These are phyloP conservation scores for Rachicladosporium sp. DNA, from an alignment of 2,329 filamentous ascomycete species.

Conservation along the genomic window DNA sequence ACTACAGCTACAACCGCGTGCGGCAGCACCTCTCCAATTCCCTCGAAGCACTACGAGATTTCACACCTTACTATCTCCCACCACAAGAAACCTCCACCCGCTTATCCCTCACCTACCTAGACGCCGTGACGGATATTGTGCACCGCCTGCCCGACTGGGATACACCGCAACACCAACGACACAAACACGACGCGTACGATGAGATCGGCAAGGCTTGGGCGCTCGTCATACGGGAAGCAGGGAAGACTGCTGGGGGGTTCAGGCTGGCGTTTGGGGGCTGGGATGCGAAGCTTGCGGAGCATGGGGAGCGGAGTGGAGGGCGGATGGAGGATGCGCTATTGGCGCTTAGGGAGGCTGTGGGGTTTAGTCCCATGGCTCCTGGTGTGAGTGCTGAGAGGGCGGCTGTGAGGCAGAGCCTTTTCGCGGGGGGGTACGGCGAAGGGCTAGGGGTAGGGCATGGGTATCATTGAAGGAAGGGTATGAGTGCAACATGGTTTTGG, in stretches of 20 bases:
- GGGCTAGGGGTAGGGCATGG: slow-evolving; percentile 43
- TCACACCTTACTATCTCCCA: slow-evolving; percentile 88
- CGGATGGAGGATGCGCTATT: slow-evolving; percentile 69
- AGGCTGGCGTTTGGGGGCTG: slow-evolving; percentile 80
- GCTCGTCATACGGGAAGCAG: slow-evolving; percentile 76
- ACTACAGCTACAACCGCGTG: slow-evolving; percentile 91
- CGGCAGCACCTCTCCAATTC: slow-evolving; percentile 68
- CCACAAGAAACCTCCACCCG: slow-evolving; percentile 78
- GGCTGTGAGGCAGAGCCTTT: slow-evolving; percentile 38
- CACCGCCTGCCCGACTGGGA: slow-evolving; percentile 88
- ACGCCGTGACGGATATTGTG: slow-evolving; percentile 80
- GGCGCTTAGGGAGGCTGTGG: slow-evolving; percentile 60
- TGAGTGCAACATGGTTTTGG: too few relatives aligned
- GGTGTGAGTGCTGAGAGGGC: slow-evolving; percentile 24
- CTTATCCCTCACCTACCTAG: slow-evolving; percentile 73
- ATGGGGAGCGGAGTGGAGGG: slow-evolving; percentile 76
- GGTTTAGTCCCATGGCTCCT: slow-evolving; percentile 44
- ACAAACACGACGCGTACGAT: slow-evolving; percentile 92
- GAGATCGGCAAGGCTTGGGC: slow-evolving; percentile 92
- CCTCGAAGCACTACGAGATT: slow-evolving; percentile 82
- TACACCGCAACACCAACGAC: slow-evolving; percentile 72
- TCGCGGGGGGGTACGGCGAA: slow-evolving; percentile 32
- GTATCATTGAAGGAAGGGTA: too few relatives aligned
- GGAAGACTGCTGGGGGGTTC: slow-evolving; percentile 83
- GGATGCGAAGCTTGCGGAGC: slow-evolving; percentile 77